Evolutionary conservation across 768 basidiomycete genomes (phyloP).

Genomic region (Lepiota brunneoincarnata): DNA sequence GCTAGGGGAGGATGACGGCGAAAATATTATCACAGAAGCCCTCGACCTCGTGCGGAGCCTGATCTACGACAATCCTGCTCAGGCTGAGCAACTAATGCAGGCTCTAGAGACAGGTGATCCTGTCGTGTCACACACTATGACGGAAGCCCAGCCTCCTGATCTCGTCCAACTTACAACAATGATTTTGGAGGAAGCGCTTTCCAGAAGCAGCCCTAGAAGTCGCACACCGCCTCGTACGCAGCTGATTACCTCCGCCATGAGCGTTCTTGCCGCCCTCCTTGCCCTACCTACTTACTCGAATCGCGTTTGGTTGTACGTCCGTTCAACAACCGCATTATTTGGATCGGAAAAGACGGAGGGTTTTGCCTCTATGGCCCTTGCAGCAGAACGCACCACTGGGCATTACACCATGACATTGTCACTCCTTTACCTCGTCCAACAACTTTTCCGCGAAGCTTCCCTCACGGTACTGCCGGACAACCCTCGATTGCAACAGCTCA

Average conservation of each 20-base stretch:
- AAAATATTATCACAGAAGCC: conserved; percentile 64
- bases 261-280: conserved; percentile 75
- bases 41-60: conserved; percentile 80
- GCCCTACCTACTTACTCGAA: conserved; percentile 73
- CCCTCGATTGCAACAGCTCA: conserved; percentile 63
- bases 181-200: conserved; percentile 78
- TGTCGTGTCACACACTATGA: conserved; percentile 50
- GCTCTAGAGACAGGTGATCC: conserved; percentile 58
- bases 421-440: conserved; percentile 72
- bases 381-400: conserved; percentile 67
- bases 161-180: conserved; percentile 78
- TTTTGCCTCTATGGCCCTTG: conserved; percentile 63
- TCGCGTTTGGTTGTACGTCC: conserved; percentile 85
- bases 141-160: conserved; percentile 58
- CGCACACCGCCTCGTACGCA: conserved; percentile 47
- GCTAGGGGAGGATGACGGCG: conserved; percentile 56
- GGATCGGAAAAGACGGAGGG: conserved; percentile 56
- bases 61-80: conserved; percentile 64
- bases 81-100: conserved; percentile 65
- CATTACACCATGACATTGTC: conserved; percentile 82
- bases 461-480: conserved; percentile 55
- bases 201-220: conserved; percentile 41
- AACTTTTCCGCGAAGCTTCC: conserved; percentile 73
- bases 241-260: conserved; percentile 79
- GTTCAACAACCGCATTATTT: conserved; percentile 76